phyloP scores from a whole-genome alignment of 768 basidiomycete genomes.

The Calocera viscosa region DNA sequence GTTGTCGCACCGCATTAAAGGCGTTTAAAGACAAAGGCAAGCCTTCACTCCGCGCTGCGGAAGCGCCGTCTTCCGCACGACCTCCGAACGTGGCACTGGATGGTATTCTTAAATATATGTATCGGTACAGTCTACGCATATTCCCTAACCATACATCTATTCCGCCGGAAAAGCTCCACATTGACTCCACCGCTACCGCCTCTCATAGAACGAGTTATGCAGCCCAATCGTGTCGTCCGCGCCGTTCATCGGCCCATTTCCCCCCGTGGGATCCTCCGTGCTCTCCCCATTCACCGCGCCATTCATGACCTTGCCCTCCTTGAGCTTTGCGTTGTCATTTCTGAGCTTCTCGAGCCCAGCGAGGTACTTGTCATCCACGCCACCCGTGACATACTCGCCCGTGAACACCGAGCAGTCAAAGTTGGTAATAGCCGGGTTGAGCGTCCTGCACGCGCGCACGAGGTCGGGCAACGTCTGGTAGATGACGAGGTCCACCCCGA shows the following conservation, averaged over 20 bases:
- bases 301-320: constrained; percentile 22
- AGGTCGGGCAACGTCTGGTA: constrained; percentile 90
- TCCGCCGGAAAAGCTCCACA: constrained; percentile 1
- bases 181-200: neutral
- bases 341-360: constrained; percentile 58
- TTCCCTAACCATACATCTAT: no score
- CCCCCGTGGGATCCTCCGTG: constrained; percentile 22
- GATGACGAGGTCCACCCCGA: constrained; percentile 91
- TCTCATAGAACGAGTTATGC: constrained; percentile 38
- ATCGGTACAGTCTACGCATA: no score
- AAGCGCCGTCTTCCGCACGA: neutral
- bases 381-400: constrained; percentile 92
- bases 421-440: constrained; percentile 58
- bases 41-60: neutral
- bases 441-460: constrained; percentile 66
- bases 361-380: constrained; percentile 75
- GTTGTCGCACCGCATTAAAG: no score
- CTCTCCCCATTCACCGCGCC: constrained; percentile 13
- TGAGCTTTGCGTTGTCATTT: constrained; percentile 66
- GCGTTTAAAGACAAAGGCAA: no score
- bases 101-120: no score
- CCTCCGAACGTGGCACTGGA: neutral
- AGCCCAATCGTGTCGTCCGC: constrained; percentile 67
- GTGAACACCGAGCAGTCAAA: constrained; percentile 99
- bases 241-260: constrained; percentile 42